Percentiles rank a stretch among this genome's conserved stretches.
These are phyloP conservation scores for Tausonia pullulans DNA, from an alignment of 1,284 basidiomycete species.

Conservation along the genomic window DNA sequence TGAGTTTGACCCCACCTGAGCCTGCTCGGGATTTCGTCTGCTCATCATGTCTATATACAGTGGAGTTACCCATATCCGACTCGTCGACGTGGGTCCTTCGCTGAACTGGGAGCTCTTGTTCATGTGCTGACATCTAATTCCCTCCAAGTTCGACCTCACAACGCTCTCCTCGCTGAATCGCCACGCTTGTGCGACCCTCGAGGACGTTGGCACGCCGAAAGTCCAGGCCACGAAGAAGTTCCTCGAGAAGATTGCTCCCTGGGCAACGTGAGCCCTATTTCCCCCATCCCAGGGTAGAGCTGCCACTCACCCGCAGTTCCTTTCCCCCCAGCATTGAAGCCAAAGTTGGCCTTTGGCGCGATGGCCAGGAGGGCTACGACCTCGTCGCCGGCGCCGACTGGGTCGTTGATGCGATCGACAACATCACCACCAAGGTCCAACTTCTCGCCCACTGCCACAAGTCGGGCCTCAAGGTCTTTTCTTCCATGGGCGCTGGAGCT, in stretches of 20 bases:
- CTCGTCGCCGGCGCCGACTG: slow-evolving; percentile 73
- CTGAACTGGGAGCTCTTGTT: background rate
- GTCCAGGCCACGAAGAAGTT: slow-evolving; percentile 67
- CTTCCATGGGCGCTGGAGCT: slow-evolving; percentile 95
- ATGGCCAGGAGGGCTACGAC: slow-evolving; percentile 51
- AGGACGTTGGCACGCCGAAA: slow-evolving; percentile 90
- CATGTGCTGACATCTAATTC: background rate
- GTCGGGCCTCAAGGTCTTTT: slow-evolving; percentile 72
- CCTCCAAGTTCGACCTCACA: slow-evolving; percentile 78
- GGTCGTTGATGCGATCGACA: slow-evolving; percentile 94
- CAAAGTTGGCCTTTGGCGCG: slow-evolving; percentile 70
- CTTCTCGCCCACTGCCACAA: slow-evolving; percentile 65
- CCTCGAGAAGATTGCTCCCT: slow-evolving; percentile 56
- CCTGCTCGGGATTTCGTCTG: background rate
- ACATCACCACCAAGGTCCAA: slow-evolving; percentile 84
- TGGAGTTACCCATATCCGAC: slow-evolving; percentile 35
- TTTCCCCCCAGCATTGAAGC: slow-evolving; percentile 60
- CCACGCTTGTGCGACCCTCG: slow-evolving; percentile 75
- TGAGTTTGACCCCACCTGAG: slow-evolving; percentile 36
- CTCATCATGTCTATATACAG: slow-evolving; percentile 18
- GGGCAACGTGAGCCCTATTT: slow-evolving; percentile 34
- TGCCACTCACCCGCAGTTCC: background rate
- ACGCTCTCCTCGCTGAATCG: slow-evolving; percentile 85
- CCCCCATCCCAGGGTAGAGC: background rate
- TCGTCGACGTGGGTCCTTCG: slow-evolving; percentile 33